Percentiles rank a stretch among this genome's conserved stretches.
These are phyloP conservation scores for Suillus paluster DNA, from an alignment of 768 basidiomycete species.

Conservation along the genomic window DNA sequence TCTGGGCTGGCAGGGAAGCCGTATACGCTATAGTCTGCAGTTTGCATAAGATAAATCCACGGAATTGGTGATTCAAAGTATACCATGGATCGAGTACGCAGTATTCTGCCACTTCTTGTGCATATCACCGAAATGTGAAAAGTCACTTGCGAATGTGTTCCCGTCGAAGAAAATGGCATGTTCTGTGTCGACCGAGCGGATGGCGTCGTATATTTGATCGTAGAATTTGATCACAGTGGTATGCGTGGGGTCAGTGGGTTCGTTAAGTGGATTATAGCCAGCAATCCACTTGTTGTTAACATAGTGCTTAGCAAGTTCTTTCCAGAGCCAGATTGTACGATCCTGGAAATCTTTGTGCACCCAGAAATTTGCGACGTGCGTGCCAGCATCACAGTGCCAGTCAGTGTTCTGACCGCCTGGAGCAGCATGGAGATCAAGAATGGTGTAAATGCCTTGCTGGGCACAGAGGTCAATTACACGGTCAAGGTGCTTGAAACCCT, in stretches of 20 bases:
- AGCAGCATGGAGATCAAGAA: constrained; percentile 80
- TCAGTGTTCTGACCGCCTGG: constrained; percentile 77
- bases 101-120: constrained; percentile 70
- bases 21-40: constrained; percentile 43
- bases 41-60: not conserved
- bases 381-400: constrained; percentile 80
- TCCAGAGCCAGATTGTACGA: constrained; percentile 78
- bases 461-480: constrained; percentile 79
- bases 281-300: constrained; percentile 81
- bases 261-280: constrained; percentile 87
- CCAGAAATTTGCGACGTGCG: constrained; percentile 78
- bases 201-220: constrained; percentile 66
- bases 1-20: constrained; percentile 70
- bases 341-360: constrained; percentile 87
- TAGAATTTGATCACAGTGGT: constrained; percentile 69
- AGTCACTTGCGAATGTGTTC: constrained; percentile 83
- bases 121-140: constrained; percentile 70
- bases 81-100: constrained; percentile 78
- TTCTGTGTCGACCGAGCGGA: constrained; percentile 68
- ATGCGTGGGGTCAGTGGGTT: constrained; percentile 73
- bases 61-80: constrained; percentile 7
- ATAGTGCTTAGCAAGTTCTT: constrained; percentile 75
- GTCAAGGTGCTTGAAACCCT: constrained; percentile 83
- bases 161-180: constrained; percentile 84
- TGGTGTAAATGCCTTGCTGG: constrained; percentile 74